These are phyloP conservation scores for Pseudoneurospora amorphoporcata DNA, from an alignment of 495 filamentous ascomycete species.

Conservation along the genomic window DNA sequence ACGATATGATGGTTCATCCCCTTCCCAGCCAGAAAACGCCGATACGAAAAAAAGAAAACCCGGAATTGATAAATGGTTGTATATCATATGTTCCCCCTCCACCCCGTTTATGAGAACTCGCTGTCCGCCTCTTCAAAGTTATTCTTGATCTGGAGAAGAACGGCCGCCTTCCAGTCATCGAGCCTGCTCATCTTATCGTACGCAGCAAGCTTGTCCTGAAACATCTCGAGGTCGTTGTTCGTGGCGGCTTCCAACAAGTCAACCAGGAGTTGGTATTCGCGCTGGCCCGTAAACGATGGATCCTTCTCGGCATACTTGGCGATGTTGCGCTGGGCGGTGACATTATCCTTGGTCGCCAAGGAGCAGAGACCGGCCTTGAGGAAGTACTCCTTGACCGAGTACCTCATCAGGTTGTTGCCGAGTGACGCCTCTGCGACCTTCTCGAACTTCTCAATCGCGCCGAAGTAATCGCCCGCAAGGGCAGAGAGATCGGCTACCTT, in stretches of 20 bases:
- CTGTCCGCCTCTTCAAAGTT: constrained; percentile 65
- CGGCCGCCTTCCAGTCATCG: constrained; percentile 91
- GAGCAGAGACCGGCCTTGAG: constrained; percentile 82
- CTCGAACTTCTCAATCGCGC: constrained; percentile 71
- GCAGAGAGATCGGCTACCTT: constrained; percentile 84
- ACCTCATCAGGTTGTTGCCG: constrained; percentile 77
- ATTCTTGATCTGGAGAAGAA: constrained; percentile 73
- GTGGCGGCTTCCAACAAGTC: constrained; percentile 66
- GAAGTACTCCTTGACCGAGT: constrained; percentile 86
- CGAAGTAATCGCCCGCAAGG: constrained; percentile 68
- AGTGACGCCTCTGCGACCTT: constrained; percentile 61
- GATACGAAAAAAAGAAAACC: constrained; percentile 10
- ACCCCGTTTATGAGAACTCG: constrained; percentile 32
- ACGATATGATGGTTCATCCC: neutral
- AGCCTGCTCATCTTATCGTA: constrained; percentile 84
- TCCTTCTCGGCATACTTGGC: constrained; percentile 77
- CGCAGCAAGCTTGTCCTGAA: constrained; percentile 75
- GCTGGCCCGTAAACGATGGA: constrained; percentile 57
- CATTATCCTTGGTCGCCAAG: constrained; percentile 64
- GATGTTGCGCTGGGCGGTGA: constrained; percentile 64
- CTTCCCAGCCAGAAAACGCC: constrained; percentile 1
- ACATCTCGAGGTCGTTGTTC: constrained; percentile 63
- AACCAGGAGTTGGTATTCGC: constrained; percentile 68
- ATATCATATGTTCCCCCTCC: neutral
- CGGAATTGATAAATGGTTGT: neutral